Evolutionary conservation across 495 filamentous ascomycete species (phyloP).

Genomic region (Hyaloscypha bicolor): DNA sequence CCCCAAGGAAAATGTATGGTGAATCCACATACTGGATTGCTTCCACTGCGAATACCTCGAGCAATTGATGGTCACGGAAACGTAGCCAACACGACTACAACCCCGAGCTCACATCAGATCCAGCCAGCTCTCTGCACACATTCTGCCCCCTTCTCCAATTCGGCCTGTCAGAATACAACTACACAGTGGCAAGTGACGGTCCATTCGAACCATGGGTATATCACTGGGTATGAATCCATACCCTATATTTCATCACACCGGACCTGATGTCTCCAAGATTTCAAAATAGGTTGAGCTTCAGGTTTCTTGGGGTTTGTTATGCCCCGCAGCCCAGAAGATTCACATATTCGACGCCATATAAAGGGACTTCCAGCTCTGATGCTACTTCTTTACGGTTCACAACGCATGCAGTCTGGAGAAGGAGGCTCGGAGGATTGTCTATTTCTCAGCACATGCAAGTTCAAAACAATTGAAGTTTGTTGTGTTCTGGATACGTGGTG

Average conservation of each 20-base stretch:
- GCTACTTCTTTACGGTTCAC: conserved; percentile 32
- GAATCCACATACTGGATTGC: conserved; percentile 44
- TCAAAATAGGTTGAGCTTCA: conserved; percentile 55
- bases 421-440: conserved; percentile 50
- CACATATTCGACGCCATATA: conserved; percentile 31
- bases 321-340: conserved; percentile 42
- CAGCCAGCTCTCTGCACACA: conserved; percentile 48
- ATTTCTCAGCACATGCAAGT: conserved; percentile 35
- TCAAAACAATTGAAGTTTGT: conserved; percentile 45
- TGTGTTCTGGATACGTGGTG: conserved; percentile 44
- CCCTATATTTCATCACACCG: not conserved
- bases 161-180: conserved; percentile 40
- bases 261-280: conserved; percentile 28
- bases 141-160: conserved; percentile 46
- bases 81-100: conserved; percentile 18
- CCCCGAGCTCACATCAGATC: conserved; percentile 8
- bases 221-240: conserved; percentile 41
- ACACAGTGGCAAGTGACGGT: conserved; percentile 46
- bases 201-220: conserved; percentile 44
- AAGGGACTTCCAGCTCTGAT: conserved; percentile 26
- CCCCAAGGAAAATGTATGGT: conserved; percentile 31
- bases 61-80: conserved; percentile 35
- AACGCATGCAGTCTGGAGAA: conserved; percentile 45
- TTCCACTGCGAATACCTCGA: conserved; percentile 20
- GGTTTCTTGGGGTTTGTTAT: conserved; percentile 47